These are phyloP conservation scores for Plantago rigida DNA, from an alignment of 305 asterid species.

Conservation along the genomic window DNA sequence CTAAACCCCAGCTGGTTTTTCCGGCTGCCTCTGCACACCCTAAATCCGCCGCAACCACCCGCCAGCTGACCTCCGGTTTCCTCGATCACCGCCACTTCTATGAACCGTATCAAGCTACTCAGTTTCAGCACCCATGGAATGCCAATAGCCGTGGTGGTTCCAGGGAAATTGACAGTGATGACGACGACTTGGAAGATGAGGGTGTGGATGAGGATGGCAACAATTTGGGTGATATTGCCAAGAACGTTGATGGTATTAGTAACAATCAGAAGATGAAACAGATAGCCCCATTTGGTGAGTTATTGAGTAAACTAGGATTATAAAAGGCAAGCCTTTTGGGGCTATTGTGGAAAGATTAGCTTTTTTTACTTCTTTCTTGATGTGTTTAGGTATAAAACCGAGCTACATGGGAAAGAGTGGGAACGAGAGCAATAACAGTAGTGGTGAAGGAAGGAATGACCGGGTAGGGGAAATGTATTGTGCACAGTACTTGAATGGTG, in stretches of 20 bases:
- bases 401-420: constrained; percentile 34
- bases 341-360: neutral
- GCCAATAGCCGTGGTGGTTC: constrained; percentile 35
- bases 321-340: too few species aligned
- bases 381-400: constrained; percentile 41
- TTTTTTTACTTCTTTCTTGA: neutral
- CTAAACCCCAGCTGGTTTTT: neutral
- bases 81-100: constrained; percentile 49
- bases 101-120: constrained; percentile 28
- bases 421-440: constrained; percentile 31
- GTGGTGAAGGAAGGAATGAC: constrained; percentile 35
- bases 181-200: constrained; percentile 46
- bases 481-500: constrained; percentile 47
- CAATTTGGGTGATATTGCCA: constrained; percentile 34
- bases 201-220: constrained; percentile 33
- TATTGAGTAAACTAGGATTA: neutral
- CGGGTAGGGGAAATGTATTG: constrained; percentile 47
- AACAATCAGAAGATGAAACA: constrained; percentile 33
- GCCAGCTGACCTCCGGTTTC: constrained; percentile 63
- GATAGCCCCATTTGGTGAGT: constrained; percentile 31
- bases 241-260: constrained; percentile 23
- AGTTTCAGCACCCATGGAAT: constrained; percentile 42
- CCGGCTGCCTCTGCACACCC: constrained; percentile 23
- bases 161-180: constrained; percentile 48
- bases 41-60: constrained; percentile 38